Evolutionary conservation across 1,139 yeast species (phyloP), one percentile per base, ranked within the genome.

Genomic region (Kodamaea anthophila): DNA sequence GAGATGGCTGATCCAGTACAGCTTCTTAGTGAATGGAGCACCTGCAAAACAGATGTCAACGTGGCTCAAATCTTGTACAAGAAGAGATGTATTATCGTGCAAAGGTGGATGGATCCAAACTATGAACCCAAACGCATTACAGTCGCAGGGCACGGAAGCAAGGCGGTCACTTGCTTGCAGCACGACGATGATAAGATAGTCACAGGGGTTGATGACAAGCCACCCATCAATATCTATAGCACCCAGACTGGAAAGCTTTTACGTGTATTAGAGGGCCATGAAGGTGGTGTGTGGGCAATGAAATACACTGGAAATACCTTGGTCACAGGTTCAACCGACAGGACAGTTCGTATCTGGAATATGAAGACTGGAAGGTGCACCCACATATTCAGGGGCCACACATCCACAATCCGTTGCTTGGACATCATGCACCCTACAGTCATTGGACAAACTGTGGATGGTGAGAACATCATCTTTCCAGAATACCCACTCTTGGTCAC

Each of bases 271-370:
- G 67, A 70, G 32, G 97, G 96, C 9, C 98, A 91, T 49, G 94
- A 84, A 36, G 97, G 97, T 28, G 98, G 98, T 15, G 98, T 93
- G 7, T 91, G 99, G 99, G 97, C 98, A 1, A 65, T 91, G 50
- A 87, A 91, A 53, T 88, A 87, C 51, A 74, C 74, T 32, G 85
- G 85, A n/a, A 77, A 83, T 50, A 69, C 73, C 1, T 53, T 77
- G 27, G 76, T 77, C 9, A 64, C 77, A 3, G 82, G 82, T 1
- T 70, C 79, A 3, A 58, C 68, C 4, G 82, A 75, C 46, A 58
- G 69, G 24, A 75, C 80, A 0, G 69, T 75, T 15, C 60, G 81
- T 15, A 74, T 73, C 35, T 75, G 82, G 82, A 79, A 75, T 44
- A 47, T 71, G 39, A 51, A 51, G 20, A 64, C 78, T 1, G 83